Evolutionary conservation across 176 grass and related monocot genomes (phyloP), one percentile per base, ranked within the genome.

Genomic region (Tillandsia leiboldiana): DNA sequence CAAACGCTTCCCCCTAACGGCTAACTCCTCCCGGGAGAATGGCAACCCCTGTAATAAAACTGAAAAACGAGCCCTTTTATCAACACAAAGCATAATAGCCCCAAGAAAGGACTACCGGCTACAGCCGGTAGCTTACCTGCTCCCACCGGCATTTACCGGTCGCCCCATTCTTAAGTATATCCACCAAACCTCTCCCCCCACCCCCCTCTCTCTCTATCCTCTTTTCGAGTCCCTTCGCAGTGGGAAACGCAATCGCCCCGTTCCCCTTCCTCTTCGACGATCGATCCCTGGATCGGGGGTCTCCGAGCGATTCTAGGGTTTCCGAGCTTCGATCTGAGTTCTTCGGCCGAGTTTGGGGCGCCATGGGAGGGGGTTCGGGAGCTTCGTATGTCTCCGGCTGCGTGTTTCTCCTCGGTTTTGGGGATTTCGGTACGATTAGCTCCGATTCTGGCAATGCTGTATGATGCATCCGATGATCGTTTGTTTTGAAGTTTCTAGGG

Each of bases 91-190:
- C 5, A 23, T 2, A 18, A 15, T 59, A 57, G 14, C 14, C 14
- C 14, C 12, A 50, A 1, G 51, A 42, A 3, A 10, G 29, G 1
- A 51, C 11, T 49, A 62, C 75, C 3, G 65, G 65, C 33, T 27
- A 27, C n/a, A 69, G 52, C 65, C 52, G 33, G 75, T 77, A 17
- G 66, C 3, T 24, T 50, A 69, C 66, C 22, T 51, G 22, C 65
- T 62, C 42, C 10, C 18, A 66, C 73, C 66, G 33, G 65, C 10
- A 20, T 59, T 27, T 50, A 49, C 75, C 66, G 42, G 66, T 62
- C 2, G 29, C 42, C 42, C 6, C 33, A 42, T 11, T 10, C 56
- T 59, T 68, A 6, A 68, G 2, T 59, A n/a, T 3, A 23, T 23
- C 11, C 11, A 24, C 49, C 67, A 51, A 18, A 24, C 15, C 26